Evolutionary conservation across 2,329 filamentous ascomycete species (phyloP), one percentile per base, ranked within the genome.

Genomic region (Emericellopsis atlantica): DNA sequence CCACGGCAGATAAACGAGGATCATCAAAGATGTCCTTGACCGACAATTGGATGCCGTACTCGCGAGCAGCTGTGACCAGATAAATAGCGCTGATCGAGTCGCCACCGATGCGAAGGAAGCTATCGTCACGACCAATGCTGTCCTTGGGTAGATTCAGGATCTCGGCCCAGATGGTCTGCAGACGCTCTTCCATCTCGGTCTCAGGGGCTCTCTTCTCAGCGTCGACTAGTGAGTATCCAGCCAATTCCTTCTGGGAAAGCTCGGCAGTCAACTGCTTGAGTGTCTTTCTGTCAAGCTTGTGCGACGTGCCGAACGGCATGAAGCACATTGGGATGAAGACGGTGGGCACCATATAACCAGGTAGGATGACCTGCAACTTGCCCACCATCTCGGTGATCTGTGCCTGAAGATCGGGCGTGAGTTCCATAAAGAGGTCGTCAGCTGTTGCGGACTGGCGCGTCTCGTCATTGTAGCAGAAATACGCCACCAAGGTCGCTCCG

Each of bases 81-180:
- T 12, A 35, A 15, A 38, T 38, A n/a, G 36, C 22, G 6, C 6
- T 38, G 24, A 68, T 66, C 21, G 37, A 39, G 33, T 51, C 49
- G 5, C 49, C 49, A n/a, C 49, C 49, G 18, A 51, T 39, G 11
- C 43, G 37, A 9, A 51, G 32, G 39, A 51, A 52, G 32, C 40
- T 45, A 15, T 45, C 43, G 29, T 50, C 39, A 1, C 37, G 41
- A 23, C 42, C 41, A 36, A 51, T 49, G 5, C 23, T 29, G 12
- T 42, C 32, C 10, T 33, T 14, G 5, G 39, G 10, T 10, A 46
- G 31, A 5, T 36, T 34, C 2, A 51, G 43, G 5, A 49, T 37
- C 2, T 44, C 39, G 18, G 44, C 41, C 49, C 49, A 51, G 10
- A 47, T 32, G 14, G 39, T n/a, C 21, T 48, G 47, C 5, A 50